A percentile compares a stretch with the other conserved stretches of the same genome.
Conservation (phyloP, 2,329 filamentous ascomycete species). For the Colletotrichum falcatum region DNA sequence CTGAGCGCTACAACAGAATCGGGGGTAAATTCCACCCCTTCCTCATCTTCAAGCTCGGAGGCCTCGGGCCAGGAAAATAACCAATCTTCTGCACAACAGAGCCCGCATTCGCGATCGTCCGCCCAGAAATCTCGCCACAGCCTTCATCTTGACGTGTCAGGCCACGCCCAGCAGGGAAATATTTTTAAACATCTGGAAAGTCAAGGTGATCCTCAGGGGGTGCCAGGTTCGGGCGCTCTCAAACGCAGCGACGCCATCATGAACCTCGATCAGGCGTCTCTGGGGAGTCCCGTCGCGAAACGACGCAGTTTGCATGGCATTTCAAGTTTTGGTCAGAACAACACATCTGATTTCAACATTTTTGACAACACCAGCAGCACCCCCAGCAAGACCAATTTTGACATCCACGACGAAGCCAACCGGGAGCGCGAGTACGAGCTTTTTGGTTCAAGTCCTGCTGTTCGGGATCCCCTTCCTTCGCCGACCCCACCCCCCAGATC, state of each 20-base stretch:
- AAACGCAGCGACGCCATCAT: conserved; percentile 93
- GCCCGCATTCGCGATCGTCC: conserved; percentile 57
- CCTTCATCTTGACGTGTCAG: conserved; percentile 68
- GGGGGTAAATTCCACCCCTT: conserved; percentile 65
- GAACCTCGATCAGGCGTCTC: conserved; percentile 82
- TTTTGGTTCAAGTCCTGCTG: conserved; percentile 50
- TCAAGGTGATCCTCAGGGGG: conserved; percentile 60
- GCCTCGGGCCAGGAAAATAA: conserved; percentile 60
- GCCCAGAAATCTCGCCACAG: conserved; percentile 67
- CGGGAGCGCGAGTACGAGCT: conserved; percentile 69
- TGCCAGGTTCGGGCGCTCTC: conserved; percentile 76
- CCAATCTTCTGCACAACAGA: conserved; percentile 50
- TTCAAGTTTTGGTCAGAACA: conserved; percentile 64
- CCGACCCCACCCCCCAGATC: conserved; percentile 65
- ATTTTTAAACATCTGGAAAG: conserved; percentile 65
- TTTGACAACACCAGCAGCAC: conserved; percentile 72
- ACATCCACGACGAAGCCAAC: conserved; percentile 53
- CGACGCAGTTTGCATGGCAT: conserved; percentile 87
- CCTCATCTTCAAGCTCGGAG: conserved; percentile 59
- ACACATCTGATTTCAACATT: conserved; percentile 74
- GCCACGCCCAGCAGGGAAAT: conserved; percentile 60
- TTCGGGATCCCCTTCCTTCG: conserved; percentile 56
- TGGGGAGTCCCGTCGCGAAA: conserved; percentile 90
- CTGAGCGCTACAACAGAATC: conserved; percentile 77
- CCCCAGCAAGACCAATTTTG: conserved; percentile 58